Conservation (phyloP, 805 yeast genomes). For the Isabelozyma rhagii region DNA sequence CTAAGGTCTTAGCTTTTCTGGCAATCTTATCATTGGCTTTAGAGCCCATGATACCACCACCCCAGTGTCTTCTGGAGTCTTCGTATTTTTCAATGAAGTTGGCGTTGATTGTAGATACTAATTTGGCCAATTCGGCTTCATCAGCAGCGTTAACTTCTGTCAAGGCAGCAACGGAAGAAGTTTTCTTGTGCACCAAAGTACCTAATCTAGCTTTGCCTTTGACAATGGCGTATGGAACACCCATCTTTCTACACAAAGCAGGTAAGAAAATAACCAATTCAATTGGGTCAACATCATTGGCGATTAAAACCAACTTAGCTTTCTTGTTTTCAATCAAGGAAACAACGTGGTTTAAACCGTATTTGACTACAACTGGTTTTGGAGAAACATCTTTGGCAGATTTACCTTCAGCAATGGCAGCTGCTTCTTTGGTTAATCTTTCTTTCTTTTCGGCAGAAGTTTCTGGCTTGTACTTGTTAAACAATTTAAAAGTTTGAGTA, state of each 20-base stretch:
- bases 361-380: constrained; percentile 96
- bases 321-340: constrained; percentile 97
- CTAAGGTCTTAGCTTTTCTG: constrained; percentile 65
- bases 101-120: constrained; percentile 88
- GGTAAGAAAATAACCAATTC: constrained; percentile 97
- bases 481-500: constrained; percentile 91
- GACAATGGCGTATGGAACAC: constrained; percentile 97
- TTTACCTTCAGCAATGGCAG: constrained; percentile 98
- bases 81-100: constrained; percentile 94
- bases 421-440: constrained; percentile 98
- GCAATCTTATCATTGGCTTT: constrained; percentile 85
- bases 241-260: constrained; percentile 99
- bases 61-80: constrained; percentile 98
- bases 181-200: constrained; percentile 94
- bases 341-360: constrained; percentile 99
- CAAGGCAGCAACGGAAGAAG: constrained; percentile 94
- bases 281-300: constrained; percentile 98
- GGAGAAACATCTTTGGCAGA: constrained; percentile 93
- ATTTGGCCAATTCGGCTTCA: constrained; percentile 90
- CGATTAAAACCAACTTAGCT: constrained; percentile 95
- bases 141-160: constrained; percentile 94
- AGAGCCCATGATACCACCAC: constrained; percentile 98
- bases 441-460: constrained; percentile 96
- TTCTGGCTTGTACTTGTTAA: constrained; percentile 99
- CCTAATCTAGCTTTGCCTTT: constrained; percentile 99